Percentiles rank a stretch among this genome's conserved stretches.
These are phyloP conservation scores for Penicillium angulare DNA, from an alignment of 495 filamentous ascomycete genomes.

Conservation along the genomic window DNA sequence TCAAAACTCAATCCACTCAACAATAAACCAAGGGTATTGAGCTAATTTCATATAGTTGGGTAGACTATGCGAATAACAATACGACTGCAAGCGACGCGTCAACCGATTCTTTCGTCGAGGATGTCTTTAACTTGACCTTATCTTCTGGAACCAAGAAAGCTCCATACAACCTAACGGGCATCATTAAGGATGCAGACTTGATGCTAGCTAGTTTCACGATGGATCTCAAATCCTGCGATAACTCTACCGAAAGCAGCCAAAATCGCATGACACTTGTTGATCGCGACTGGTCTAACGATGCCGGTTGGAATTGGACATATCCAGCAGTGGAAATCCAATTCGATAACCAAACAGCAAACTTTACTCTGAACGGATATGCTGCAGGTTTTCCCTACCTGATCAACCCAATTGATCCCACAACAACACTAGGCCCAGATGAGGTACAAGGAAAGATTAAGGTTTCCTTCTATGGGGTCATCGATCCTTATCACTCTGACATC, in stretches of 20 bases:
- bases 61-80: neutral
- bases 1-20: neutral
- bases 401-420: too few relatives aligned
- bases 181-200: neutral
- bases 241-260: neutral
- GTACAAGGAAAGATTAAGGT: slow-evolving; percentile 11
- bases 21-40: too few relatives aligned
- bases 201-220: neutral
- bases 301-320: slow-evolving; percentile 8
- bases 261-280: neutral
- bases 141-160: neutral
- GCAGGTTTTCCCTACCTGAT: neutral
- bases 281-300: neutral
- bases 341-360: slow-evolving; percentile 10
- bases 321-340: slow-evolving; percentile 5
- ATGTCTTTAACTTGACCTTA: slow-evolving; percentile 10
- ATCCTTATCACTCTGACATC: slow-evolving; percentile 16
- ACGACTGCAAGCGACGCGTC: slow-evolving; percentile 1
- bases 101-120: neutral
- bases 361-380: slow-evolving; percentile 12
- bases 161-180: slow-evolving; percentile 6
- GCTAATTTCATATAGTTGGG: slow-evolving; percentile 1
- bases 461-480: slow-evolving; percentile 8
- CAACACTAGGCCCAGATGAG: slow-evolving; percentile 1
- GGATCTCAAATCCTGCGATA: slow-evolving; percentile 2